Conservation (phyloP, 305 asterid genomes). For the Coffea humblotiana region DNA sequence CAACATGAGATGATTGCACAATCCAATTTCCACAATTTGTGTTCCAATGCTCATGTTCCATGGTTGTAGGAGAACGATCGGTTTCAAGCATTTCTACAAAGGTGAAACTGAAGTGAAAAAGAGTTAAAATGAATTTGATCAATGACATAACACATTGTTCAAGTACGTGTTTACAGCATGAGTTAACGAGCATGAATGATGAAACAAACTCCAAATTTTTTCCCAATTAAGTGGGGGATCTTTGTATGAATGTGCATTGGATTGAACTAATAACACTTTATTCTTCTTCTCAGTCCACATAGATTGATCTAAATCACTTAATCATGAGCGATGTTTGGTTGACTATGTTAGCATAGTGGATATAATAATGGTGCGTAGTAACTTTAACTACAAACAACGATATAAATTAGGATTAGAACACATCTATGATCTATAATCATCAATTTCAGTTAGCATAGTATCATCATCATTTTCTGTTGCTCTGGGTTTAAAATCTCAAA, state of each 20-base stretch:
- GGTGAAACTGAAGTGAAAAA: not conserved
- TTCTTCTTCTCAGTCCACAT: not conserved
- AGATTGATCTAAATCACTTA: not conserved
- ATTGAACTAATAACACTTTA: not conserved
- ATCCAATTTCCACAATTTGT: constrained; percentile 1
- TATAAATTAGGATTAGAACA: no score
- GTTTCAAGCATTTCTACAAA: not conserved
- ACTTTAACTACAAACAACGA: no score
- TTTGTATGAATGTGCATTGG: no score
- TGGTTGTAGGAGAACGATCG: constrained; percentile 3
- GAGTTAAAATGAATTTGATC: no score
- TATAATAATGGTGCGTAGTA: not conserved
- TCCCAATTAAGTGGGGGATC: no score
- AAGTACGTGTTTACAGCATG: no score
- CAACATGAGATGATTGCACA: not conserved
- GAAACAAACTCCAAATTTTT: no score
- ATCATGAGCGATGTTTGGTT: not conserved
- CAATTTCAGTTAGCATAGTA: not conserved
- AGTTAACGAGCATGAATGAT: no score
- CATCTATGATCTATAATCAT: not conserved
- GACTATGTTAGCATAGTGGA: not conserved
- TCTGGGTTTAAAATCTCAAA: not conserved
- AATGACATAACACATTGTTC: no score
- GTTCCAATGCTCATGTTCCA: constrained; percentile 2
- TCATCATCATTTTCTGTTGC: not conserved